These are phyloP conservation scores for Exsudoporus frostii DNA, from an alignment of 768 basidiomycete species.

Conservation along the genomic window DNA sequence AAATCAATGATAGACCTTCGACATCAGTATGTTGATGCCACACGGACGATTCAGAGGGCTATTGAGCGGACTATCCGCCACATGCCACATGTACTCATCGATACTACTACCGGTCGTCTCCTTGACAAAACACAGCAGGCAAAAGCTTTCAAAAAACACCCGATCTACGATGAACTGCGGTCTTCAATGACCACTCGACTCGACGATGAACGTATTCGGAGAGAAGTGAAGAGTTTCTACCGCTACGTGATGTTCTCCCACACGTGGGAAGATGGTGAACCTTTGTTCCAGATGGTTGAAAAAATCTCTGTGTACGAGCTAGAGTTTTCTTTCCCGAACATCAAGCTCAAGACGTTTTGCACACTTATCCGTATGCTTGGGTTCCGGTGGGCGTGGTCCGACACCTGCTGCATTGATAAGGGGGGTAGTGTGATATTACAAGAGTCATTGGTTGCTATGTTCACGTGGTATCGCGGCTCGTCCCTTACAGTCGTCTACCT, in stretches of 20 bases:
- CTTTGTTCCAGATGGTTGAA: neutral
- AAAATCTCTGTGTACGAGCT: neutral
- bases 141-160: constrained; percentile 1
- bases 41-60: neutral
- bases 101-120: constrained; percentile 1
- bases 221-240: neutral
- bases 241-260: constrained; percentile 7
- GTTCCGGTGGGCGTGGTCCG: constrained; percentile 9
- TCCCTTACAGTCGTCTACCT: constrained; percentile 7
- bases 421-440: neutral
- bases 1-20: neutral
- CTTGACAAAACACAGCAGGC: neutral
- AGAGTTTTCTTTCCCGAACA: neutral
- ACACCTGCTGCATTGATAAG: constrained; percentile 6
- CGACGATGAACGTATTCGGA: neutral
- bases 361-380: neutral
- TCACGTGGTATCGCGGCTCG: constrained; percentile 7
- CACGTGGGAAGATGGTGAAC: neutral
- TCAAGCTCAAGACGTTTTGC: constrained; percentile 3
- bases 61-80: neutral
- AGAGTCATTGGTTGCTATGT: constrained; percentile 12
- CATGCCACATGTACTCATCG: constrained; percentile 4
- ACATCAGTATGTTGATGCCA: neutral
- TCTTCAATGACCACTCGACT: neutral
- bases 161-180: neutral